A percentile compares a stretch with the other conserved stretches of the same genome.
These are phyloP conservation scores for Pythium dissotocum DNA, from an alignment of 352 stramenopile genomes.

Conservation along the genomic window DNA sequence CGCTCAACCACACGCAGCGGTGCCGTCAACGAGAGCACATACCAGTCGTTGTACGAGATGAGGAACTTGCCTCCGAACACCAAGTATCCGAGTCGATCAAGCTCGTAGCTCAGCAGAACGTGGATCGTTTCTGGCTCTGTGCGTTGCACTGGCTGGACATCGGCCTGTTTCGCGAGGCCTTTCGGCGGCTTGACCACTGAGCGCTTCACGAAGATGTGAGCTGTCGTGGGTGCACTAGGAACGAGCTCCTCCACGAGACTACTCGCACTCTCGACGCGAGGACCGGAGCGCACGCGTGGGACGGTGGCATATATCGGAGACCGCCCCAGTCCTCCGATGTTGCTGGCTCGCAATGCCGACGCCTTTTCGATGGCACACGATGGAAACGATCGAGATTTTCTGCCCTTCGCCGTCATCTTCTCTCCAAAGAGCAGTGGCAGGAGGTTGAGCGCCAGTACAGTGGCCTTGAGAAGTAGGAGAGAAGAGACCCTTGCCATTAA, in stretches of 20 bases:
- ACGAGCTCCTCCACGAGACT: background rate
- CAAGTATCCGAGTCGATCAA: conserved; percentile 17
- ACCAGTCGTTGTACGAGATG: conserved; percentile 22
- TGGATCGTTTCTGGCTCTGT: background rate
- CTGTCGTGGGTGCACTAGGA: background rate
- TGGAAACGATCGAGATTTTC: background rate
- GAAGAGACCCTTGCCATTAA: conserved; percentile 29
- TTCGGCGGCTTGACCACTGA: background rate
- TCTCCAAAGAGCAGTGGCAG: conserved; percentile 23
- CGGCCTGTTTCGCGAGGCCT: background rate
- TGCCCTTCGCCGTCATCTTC: conserved; percentile 14
- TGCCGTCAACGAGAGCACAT: conserved; percentile 12
- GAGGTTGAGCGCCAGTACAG: conserved; percentile 30
- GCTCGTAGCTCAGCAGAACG: conserved; percentile 15
- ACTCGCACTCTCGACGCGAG: too few species aligned
- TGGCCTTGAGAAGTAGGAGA: conserved; percentile 31
- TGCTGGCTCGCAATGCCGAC: conserved; percentile 23
- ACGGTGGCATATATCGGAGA: conserved; percentile 1
- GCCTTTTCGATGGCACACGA: conserved; percentile 24
- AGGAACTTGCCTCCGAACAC: conserved; percentile 19
- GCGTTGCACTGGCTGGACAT: background rate
- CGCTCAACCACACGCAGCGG: conserved; percentile 16
- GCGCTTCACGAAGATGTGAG: background rate
- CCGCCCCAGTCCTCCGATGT: conserved; percentile 30
- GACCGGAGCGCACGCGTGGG: background rate